Percentiles rank a stretch among this genome's conserved stretches.
Evolutionary conservation across 2,329 filamentous ascomycete species (phyloP).

Genomic region (Paraphaeosphaeria minitans): DNA sequence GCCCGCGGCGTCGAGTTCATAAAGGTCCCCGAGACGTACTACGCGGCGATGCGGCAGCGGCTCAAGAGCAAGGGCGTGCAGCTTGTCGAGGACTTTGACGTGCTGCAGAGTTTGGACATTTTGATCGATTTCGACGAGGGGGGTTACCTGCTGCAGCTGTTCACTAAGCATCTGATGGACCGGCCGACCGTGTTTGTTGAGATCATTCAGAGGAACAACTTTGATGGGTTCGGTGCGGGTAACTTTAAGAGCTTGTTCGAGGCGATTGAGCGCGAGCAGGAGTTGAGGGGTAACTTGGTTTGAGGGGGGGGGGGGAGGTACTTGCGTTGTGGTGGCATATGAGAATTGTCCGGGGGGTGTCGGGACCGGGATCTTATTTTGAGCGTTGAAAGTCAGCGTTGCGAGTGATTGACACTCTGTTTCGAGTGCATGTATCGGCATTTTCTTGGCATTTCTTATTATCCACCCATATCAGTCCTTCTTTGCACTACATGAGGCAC

Average conservation of each 20-base stretch:
- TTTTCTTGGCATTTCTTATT: too few relatives aligned
- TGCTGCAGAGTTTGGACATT: constrained; percentile 78
- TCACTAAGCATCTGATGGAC: constrained; percentile 81
- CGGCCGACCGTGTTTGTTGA: constrained; percentile 94
- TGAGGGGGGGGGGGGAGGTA: constrained; percentile 14
- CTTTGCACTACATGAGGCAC: too few relatives aligned
- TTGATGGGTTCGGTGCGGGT: constrained; percentile 89
- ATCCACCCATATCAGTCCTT: too few relatives aligned
- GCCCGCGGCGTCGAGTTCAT: constrained; percentile 94
- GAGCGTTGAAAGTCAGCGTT: neutral
- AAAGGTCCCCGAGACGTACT: constrained; percentile 84
- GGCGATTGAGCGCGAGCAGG: constrained; percentile 93
- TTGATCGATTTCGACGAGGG: constrained; percentile 94
- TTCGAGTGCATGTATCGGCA: too few relatives aligned
- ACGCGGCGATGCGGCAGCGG: constrained; percentile 74
- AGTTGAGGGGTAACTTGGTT: constrained; percentile 76
- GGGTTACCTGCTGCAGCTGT: constrained; percentile 75
- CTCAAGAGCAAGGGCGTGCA: constrained; percentile 66
- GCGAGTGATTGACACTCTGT: too few relatives aligned
- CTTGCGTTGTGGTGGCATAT: neutral
- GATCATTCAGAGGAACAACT: constrained; percentile 91
- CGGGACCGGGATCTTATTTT: neutral
- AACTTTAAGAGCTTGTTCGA: constrained; percentile 97
- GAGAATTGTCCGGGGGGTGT: neutral
- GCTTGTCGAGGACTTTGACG: constrained; percentile 80